A percentile compares a stretch with the other conserved stretches of the same genome.
These are phyloP conservation scores for Suhomyces bokatorum DNA, from an alignment of 1,139 yeast genomes.

Conservation along the genomic window DNA sequence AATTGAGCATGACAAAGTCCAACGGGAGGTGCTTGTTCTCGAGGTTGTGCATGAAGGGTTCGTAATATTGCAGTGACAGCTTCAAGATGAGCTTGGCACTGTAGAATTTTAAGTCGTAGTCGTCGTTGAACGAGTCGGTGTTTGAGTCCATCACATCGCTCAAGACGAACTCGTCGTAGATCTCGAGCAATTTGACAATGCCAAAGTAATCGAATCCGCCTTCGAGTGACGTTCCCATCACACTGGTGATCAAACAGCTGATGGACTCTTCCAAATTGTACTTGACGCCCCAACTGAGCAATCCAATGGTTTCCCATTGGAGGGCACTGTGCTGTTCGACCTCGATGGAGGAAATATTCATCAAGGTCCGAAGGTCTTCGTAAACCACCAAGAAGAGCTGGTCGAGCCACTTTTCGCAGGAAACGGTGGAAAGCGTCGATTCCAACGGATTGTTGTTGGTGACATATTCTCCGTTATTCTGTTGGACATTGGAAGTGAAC, in stretches of 20 bases:
- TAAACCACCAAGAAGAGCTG: conserved; percentile 39
- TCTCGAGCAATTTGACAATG: conserved; percentile 37
- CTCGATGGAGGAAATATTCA: conserved; percentile 26
- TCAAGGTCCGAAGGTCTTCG: conserved; percentile 39
- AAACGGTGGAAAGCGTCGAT: conserved; percentile 9
- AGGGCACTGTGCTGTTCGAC: conserved; percentile 40
- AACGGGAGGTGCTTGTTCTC: conserved; percentile 33
- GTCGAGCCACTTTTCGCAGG: conserved; percentile 43
- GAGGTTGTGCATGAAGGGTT: conserved; percentile 27
- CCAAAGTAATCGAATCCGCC: conserved; percentile 46
- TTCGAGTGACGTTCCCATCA: conserved; percentile 32
- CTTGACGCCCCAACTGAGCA: conserved; percentile 44
- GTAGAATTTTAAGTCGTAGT: conserved; percentile 29
- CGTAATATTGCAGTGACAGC: conserved; percentile 22
- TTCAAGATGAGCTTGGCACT: conserved; percentile 39
- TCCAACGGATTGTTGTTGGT: conserved; percentile 19
- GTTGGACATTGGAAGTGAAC: conserved; percentile 13
- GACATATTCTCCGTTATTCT: conserved; percentile 15
- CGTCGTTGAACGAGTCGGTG: conserved; percentile 33
- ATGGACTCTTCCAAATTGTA: conserved; percentile 41
- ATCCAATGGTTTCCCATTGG: conserved; percentile 46
- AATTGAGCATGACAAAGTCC: conserved; percentile 36
- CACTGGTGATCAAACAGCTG: conserved; percentile 43
- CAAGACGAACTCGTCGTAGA: conserved; percentile 43
- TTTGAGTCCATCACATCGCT: conserved; percentile 34